phyloP scores from a whole-genome alignment of 371 early-diverging fungal species.

The Circinella umbellata region DNA sequence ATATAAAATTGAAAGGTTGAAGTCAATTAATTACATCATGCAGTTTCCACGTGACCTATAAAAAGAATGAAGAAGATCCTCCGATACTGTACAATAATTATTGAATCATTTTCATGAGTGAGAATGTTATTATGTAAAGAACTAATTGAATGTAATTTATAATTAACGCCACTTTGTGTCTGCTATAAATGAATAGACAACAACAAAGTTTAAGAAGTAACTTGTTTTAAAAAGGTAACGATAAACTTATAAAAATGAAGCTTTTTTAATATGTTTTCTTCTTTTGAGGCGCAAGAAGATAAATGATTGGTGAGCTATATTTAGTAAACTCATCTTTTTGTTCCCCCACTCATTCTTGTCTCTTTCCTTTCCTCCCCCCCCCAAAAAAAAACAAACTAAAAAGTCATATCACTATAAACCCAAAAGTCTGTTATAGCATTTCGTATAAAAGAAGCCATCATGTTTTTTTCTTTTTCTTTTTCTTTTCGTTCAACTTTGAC shows the following conservation, averaged over 20 bases:
- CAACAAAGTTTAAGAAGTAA: no score
- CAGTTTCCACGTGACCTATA: background rate
- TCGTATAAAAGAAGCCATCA: background rate
- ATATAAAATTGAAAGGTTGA: background rate
- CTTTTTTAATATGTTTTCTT: no score
- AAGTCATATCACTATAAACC: no score
- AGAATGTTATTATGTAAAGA: no score
- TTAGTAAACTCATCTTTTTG: background rate
- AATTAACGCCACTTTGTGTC: no score
- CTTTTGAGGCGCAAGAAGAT: slow-evolving; percentile 2
- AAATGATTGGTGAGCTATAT: slow-evolving; percentile 5
- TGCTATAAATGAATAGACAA: no score
- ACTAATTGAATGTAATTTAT: no score
- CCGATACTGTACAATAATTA: no score
- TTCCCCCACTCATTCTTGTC: background rate
- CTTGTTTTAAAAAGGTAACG: no score
- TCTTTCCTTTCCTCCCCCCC: background rate
- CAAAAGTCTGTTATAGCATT: background rate
- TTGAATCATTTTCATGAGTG: no score
- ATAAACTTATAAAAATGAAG: no score
- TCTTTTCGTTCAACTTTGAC: background rate
- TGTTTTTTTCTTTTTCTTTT: slow-evolving; percentile 2
- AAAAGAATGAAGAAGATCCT: no score
- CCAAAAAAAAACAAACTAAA: background rate
- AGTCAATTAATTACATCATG: background rate